These are phyloP conservation scores for Remersonia thermophila DNA, from an alignment of 2,329 filamentous ascomycete genomes.

Conservation along the genomic window DNA sequence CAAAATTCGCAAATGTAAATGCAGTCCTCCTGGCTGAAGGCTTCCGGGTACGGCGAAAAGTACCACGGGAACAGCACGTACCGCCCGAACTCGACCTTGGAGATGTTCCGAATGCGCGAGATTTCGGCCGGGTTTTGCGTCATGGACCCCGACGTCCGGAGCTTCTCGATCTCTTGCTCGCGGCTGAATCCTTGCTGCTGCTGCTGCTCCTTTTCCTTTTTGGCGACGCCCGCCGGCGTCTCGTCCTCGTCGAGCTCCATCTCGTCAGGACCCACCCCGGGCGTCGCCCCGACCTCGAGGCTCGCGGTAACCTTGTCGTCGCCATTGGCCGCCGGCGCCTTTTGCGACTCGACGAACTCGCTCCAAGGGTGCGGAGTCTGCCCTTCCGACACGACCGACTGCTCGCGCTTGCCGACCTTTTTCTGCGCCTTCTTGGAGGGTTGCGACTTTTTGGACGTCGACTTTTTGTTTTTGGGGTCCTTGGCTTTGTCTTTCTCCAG, in stretches of 20 bases:
- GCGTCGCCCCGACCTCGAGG: conserved; percentile 32
- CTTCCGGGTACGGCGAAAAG: conserved; percentile 90
- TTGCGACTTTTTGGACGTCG: conserved; percentile 41
- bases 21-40: conserved; percentile 76
- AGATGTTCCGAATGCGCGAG: conserved; percentile 87
- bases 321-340: conserved; percentile 24
- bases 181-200: conserved; percentile 50
- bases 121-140: conserved; percentile 97
- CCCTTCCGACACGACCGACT: conserved; percentile 40
- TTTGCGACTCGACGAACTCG: conserved; percentile 38
- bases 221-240: conserved; percentile 22
- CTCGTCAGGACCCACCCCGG: conserved; percentile 33
- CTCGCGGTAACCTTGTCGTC: conserved; percentile 33
- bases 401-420: conserved; percentile 41
- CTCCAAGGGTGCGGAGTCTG: conserved; percentile 43
- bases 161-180: conserved; percentile 91
- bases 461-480: conserved; percentile 59
- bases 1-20: conserved; percentile 98
- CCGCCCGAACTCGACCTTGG: conserved; percentile 85
- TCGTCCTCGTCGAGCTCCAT: conserved; percentile 45
- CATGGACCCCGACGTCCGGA: conserved; percentile 92
- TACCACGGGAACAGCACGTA: conserved; percentile 96
- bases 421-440: conserved; percentile 48
- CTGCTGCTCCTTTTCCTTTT: conserved; percentile 31
- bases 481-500: conserved; percentile 78